These are phyloP conservation scores for Graphilbum fragrans DNA, from an alignment of 2,329 filamentous ascomycete species.

Conservation along the genomic window DNA sequence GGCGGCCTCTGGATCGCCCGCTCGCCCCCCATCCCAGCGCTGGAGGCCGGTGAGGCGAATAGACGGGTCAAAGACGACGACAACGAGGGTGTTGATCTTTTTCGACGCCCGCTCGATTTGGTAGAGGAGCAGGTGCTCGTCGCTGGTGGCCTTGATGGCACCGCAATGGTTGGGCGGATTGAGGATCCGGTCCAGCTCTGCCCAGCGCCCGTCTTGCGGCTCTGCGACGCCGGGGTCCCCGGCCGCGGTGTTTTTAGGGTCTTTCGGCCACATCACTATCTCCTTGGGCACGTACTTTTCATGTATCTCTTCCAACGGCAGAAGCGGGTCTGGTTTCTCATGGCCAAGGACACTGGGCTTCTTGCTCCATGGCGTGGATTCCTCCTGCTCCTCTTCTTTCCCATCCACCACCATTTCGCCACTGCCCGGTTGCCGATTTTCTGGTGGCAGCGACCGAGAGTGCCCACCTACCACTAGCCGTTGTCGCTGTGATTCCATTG, in stretches of 20 bases:
- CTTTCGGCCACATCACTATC: too few relatives aligned
- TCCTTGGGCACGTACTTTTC: neutral
- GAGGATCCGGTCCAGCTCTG: slow-evolving; percentile 23
- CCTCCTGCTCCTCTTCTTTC: too few relatives aligned
- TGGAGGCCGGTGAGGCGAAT: slow-evolving; percentile 15
- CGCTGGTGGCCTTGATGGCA: slow-evolving; percentile 27
- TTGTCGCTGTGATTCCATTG: too few relatives aligned
- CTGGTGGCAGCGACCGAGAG: too few relatives aligned
- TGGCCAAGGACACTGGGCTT: too few relatives aligned
- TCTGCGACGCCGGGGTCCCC: too few relatives aligned
- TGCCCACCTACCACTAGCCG: too few relatives aligned
- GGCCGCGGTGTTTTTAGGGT: too few relatives aligned
- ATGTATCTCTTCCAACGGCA: neutral
- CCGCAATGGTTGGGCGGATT: slow-evolving; percentile 24
- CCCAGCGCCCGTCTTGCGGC: slow-evolving; percentile 14
- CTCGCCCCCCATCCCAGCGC: neutral
- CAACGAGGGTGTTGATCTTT: slow-evolving; percentile 20
- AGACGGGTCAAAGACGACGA: slow-evolving; percentile 30
- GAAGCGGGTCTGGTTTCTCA: too few relatives aligned
- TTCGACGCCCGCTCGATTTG: slow-evolving; percentile 15
- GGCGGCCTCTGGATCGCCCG: neutral
- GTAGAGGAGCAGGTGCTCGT: slow-evolving; percentile 36
- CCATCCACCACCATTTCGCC: too few relatives aligned
- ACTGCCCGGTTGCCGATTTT: too few relatives aligned
- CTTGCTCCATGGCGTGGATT: too few relatives aligned